Evolutionary conservation across 192 early-diverging fungal genomes (phyloP).

Genomic region (Dispira parvispora): DNA sequence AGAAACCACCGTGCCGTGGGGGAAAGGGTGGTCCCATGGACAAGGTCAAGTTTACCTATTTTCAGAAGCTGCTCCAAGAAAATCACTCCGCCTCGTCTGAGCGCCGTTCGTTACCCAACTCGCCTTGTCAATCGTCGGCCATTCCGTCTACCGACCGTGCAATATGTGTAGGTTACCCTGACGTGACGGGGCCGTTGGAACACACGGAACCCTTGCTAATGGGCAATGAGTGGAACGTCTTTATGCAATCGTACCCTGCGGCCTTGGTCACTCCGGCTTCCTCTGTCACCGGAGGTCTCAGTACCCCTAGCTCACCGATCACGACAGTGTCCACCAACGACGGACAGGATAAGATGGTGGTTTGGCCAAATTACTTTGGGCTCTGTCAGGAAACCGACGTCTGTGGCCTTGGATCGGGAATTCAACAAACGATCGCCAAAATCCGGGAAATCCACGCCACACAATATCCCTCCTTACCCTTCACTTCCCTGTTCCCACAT

Average conservation of each 20-base stretch:
- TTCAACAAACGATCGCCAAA: neutral
- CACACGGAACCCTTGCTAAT: neutral
- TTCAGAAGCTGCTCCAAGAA: constrained; percentile 8
- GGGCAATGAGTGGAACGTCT: neutral
- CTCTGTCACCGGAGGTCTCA: neutral
- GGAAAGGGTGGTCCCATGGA: constrained; percentile 12
- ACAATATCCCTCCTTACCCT: neutral
- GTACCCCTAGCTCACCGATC: neutral
- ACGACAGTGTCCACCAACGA: neutral
- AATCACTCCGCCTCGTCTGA: neutral
- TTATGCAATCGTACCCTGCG: neutral
- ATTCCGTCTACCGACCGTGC: neutral
- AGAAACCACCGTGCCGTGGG: constrained; percentile 22
- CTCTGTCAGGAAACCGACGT: neutral
- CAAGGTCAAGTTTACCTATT: constrained; percentile 3
- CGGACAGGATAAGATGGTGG: neutral
- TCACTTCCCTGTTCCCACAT: neutral
- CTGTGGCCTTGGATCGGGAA: neutral
- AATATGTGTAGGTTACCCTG: neutral
- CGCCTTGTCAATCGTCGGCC: neutral
- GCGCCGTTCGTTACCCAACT: neutral
- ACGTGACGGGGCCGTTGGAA: neutral
- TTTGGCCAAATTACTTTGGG: constrained; percentile 10
- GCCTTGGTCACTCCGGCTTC: neutral
- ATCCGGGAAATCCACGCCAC: constrained; percentile 7